phyloP scores from a whole-genome alignment of 495 filamentous ascomycete species.

The Tirmania nivea region DNA sequence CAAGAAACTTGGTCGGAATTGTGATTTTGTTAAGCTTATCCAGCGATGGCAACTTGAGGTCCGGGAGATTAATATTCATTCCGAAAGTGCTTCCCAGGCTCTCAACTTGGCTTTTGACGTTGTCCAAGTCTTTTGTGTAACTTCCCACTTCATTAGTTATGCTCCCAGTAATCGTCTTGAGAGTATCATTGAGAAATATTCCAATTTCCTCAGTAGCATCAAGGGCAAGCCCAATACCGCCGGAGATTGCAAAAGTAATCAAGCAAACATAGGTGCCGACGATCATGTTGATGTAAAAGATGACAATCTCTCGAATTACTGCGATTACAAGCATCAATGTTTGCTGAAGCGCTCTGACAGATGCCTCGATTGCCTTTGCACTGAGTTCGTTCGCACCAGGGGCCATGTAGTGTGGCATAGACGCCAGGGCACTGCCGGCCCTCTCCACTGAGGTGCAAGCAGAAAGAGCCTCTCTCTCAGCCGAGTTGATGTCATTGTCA shows the following conservation, averaged over 20 bases:
- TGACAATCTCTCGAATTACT: constrained; percentile 62
- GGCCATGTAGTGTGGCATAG: constrained; percentile 86
- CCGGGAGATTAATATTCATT: constrained; percentile 20
- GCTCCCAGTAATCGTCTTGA: constrained; percentile 40
- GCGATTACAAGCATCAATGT: constrained; percentile 59
- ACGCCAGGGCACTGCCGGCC: constrained; percentile 85
- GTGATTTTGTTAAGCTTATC: constrained; percentile 43
- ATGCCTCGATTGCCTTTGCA: constrained; percentile 50
- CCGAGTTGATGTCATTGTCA: constrained; percentile 47
- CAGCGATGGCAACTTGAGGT: constrained; percentile 33
- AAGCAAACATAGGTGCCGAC: constrained; percentile 75
- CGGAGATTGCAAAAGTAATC: constrained; percentile 55
- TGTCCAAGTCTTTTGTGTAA: constrained; percentile 34
- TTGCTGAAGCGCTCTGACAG: constrained; percentile 51
- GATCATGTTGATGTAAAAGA: constrained; percentile 78
- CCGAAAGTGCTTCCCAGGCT: constrained; percentile 19
- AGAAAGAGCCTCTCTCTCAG: constrained; percentile 58
- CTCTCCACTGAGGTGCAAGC: constrained; percentile 86
- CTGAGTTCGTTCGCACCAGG: constrained; percentile 71
- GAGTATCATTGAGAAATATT: constrained; percentile 48
- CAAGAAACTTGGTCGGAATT: constrained; percentile 41
- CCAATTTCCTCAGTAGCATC: constrained; percentile 47
- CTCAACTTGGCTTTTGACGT: constrained; percentile 18
- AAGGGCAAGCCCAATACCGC: constrained; percentile 48
- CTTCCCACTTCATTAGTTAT: constrained; percentile 31